A percentile compares a stretch with the other conserved stretches of the same genome.
Evolutionary conservation across 2,329 filamentous ascomycete genomes (phyloP).

Genomic region (Mycogone perniciosa): DNA sequence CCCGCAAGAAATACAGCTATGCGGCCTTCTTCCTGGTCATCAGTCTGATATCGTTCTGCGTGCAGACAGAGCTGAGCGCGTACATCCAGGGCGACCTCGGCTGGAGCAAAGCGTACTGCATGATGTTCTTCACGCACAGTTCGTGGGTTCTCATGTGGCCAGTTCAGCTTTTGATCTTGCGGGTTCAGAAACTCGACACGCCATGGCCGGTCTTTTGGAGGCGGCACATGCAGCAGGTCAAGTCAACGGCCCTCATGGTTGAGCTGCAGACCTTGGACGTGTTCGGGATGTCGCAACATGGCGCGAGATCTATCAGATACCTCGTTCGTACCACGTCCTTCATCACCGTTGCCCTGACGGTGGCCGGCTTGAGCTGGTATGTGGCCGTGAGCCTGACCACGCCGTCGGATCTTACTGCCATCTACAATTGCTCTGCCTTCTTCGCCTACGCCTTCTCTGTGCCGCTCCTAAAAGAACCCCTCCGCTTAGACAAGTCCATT

Average conservation of each 20-base stretch:
- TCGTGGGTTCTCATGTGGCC: conserved; percentile 92
- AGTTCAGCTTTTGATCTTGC: conserved; percentile 69
- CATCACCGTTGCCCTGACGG: conserved; percentile 77
- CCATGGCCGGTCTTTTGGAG: conserved; percentile 86
- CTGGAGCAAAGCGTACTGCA: conserved; percentile 99
- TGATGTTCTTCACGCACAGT: conserved; percentile 96
- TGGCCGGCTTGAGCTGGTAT: conserved; percentile 93
- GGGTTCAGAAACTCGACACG: conserved; percentile 68
- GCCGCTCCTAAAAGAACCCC: conserved; percentile 75
- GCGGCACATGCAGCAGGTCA: conserved; percentile 44
- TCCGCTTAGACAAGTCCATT: conserved; percentile 77
- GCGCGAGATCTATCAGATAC: conserved; percentile 45
- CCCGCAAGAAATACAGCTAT: conserved; percentile 77
- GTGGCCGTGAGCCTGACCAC: conserved; percentile 90
- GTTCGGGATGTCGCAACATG: conserved; percentile 32
- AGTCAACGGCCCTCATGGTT: conserved; percentile 69
- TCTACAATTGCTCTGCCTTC: conserved; percentile 98
- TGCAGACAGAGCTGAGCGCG: conserved; percentile 92
- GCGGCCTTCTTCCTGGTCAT: conserved; percentile 77
- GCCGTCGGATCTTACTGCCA: conserved; percentile 88
- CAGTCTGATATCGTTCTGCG: conserved; percentile 79
- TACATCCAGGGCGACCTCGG: conserved; percentile 88
- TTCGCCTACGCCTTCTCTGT: conserved; percentile 98
- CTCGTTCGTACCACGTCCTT: conserved; percentile 73
- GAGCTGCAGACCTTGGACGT: conserved; percentile 69